phyloP scores from a whole-genome alignment of 805 yeast genomes.

The Kodamaea restingae region DNA sequence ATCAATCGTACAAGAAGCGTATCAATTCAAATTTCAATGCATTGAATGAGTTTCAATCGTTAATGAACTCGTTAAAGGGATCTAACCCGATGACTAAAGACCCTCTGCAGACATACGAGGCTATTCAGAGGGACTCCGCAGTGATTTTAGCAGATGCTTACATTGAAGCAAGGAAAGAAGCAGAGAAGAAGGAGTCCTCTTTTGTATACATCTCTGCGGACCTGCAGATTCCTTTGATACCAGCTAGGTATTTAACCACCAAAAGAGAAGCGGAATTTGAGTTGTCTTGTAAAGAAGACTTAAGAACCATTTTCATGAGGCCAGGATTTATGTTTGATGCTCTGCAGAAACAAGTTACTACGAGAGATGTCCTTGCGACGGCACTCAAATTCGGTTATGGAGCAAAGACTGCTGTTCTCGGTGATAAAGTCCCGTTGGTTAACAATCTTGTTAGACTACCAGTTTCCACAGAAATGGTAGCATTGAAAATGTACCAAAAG shows the following conservation, averaged over 20 bases:
- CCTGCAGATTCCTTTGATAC: constrained; percentile 60
- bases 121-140: constrained; percentile 69
- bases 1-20: constrained; percentile 59
- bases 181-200: constrained; percentile 13
- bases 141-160: constrained; percentile 57
- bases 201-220: constrained; percentile 85
- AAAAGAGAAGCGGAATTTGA: constrained; percentile 75
- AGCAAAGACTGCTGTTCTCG: constrained; percentile 41
- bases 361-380: constrained; percentile 40
- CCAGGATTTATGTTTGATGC: constrained; percentile 85
- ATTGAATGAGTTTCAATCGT: constrained; percentile 27
- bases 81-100: constrained; percentile 59
- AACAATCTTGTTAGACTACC: constrained; percentile 57
- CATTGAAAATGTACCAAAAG: constrained; percentile 52
- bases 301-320: constrained; percentile 63
- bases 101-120: constrained; percentile 49
- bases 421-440: constrained; percentile 32
- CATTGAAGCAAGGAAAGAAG: constrained; percentile 25
- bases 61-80: constrained; percentile 39
- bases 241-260: constrained; percentile 66
- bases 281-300: constrained; percentile 37
- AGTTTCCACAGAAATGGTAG: constrained; percentile 65
- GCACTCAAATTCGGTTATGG: constrained; percentile 42
- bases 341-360: constrained; percentile 13
- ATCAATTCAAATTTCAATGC: constrained; percentile 39